A percentile compares a stretch with the other conserved stretches of the same genome.
phyloP scores from a whole-genome alignment of 257 asterid genomes.

The Penstemon eatonii region DNA sequence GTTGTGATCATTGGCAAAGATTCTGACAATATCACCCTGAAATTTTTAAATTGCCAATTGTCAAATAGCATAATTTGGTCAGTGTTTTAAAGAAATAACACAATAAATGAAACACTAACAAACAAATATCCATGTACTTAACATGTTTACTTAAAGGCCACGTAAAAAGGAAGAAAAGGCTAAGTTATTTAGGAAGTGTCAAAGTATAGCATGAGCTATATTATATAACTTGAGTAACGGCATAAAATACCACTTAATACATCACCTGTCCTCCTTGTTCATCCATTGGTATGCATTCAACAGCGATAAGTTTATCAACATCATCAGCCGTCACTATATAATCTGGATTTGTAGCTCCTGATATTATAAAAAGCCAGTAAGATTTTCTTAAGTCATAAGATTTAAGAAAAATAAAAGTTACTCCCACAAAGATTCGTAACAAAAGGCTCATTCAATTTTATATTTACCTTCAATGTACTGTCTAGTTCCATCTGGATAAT shows the following conservation, averaged over 20 bases:
- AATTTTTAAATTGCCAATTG: slow-evolving; percentile 24
- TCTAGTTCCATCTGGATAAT: slow-evolving; percentile 96
- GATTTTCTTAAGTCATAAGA: background rate
- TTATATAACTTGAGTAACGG: no score
- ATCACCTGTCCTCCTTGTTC: slow-evolving; percentile 90
- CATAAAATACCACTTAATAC: background rate
- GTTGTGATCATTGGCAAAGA: slow-evolving; percentile 90
- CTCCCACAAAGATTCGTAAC: slow-evolving; percentile 5
- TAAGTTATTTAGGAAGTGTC: no score
- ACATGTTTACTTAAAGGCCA: background rate
- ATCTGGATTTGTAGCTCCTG: slow-evolving; percentile 99
- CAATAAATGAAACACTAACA: background rate
- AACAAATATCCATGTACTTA: slow-evolving; percentile 13
- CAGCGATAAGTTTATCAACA: slow-evolving; percentile 88
- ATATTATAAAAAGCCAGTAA: slow-evolving; percentile 19
- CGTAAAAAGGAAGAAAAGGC: no score
- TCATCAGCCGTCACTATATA: slow-evolving; percentile 95
- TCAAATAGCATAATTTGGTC: slow-evolving; percentile 7
- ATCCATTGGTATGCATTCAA: slow-evolving; percentile 99
- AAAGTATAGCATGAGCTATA: no score
- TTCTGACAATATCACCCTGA: slow-evolving; percentile 93
- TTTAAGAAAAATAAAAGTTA: background rate
- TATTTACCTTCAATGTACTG: slow-evolving; percentile 87
- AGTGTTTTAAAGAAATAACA: slow-evolving; percentile 1
- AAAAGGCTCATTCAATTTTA: slow-evolving; percentile 10